A percentile compares a stretch with the other conserved stretches of the same genome.
Evolutionary conservation across 2,329 filamentous ascomycete species (phyloP).

Genomic region (Fusarium devonianum): DNA sequence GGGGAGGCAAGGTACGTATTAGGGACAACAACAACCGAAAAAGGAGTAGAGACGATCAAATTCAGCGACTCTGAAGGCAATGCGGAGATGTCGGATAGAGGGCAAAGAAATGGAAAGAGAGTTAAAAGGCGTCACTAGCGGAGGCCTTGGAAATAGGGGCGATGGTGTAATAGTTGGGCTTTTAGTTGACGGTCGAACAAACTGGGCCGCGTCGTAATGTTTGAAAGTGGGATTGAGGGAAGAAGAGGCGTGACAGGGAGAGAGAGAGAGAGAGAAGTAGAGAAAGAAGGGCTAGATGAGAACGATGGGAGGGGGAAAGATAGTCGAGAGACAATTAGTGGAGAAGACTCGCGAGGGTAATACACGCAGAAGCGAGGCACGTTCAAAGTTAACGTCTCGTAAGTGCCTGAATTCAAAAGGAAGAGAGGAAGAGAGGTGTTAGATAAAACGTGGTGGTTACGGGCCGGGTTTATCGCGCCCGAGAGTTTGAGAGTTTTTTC

Average conservation of each 20-base stretch:
- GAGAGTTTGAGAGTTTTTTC: not conserved
- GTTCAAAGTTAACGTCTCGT: not conserved
- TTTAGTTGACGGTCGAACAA: conserved; percentile 1
- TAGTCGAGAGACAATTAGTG: conserved; percentile 27
- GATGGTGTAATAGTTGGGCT: conserved; percentile 2
- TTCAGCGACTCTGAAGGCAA: conserved; percentile 12
- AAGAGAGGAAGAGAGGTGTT: conserved; percentile 2
- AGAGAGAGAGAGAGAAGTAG: conserved; percentile 10
- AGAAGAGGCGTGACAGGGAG: conserved; percentile 15
- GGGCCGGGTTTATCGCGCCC: conserved; percentile 14
- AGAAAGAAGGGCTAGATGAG: conserved; percentile 6
- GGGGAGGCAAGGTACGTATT: conserved; percentile 28
- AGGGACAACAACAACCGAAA: conserved; percentile 23
- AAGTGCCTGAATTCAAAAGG: not conserved
- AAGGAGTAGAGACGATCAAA: conserved; percentile 27
- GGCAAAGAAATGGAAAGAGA: too few relatives aligned
- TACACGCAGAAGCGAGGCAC: conserved; percentile 18
- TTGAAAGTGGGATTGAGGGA: conserved; percentile 31
- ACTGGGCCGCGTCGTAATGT: conserved; percentile 27
- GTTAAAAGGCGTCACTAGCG: too few relatives aligned
- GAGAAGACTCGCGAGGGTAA: conserved; percentile 30
- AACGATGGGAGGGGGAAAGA: conserved; percentile 18
- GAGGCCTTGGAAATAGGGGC: conserved; percentile 7
- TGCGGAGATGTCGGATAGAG: conserved; percentile 6
- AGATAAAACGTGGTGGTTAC: conserved; percentile 3